These are phyloP conservation scores for Nakaseomyces nivariensis DNA, from an alignment of 1,139 yeast species.

Conservation along the genomic window DNA sequence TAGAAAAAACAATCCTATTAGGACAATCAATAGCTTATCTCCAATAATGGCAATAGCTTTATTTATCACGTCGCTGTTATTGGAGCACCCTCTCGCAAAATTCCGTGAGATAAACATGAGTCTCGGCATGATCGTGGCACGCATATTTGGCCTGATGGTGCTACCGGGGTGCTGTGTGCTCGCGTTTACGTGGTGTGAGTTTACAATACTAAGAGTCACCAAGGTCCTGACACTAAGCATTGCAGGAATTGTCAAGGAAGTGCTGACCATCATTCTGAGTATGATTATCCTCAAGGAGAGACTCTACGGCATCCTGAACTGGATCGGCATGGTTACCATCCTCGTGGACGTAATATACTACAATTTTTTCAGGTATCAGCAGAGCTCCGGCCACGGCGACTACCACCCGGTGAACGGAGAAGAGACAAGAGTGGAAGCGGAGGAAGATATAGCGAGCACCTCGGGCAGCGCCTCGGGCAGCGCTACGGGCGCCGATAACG, in stretches of 20 bases:
- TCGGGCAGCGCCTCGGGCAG: neutral
- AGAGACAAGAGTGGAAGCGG: neutral
- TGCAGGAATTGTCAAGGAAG: conserved; percentile 88
- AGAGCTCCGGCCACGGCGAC: too few species aligned
- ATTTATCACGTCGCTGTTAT: conserved; percentile 34
- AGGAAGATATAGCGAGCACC: too few species aligned
- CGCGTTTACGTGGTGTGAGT: conserved; percentile 84
- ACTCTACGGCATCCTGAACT: conserved; percentile 50
- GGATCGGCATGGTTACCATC: conserved; percentile 70
- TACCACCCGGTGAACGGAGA: neutral
- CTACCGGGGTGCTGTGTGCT: conserved; percentile 85
- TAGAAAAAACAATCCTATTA: conserved; percentile 44
- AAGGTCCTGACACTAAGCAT: conserved; percentile 79
- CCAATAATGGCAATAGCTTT: conserved; percentile 71
- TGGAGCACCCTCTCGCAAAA: conserved; percentile 26
- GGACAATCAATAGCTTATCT: conserved; percentile 72
- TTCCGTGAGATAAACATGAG: neutral
- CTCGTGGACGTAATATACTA: conserved; percentile 72
- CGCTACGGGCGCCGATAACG: neutral
- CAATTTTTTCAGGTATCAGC: conserved; percentile 47
- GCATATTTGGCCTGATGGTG: conserved; percentile 39
- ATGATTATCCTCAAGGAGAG: conserved; percentile 66
- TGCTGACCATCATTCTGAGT: conserved; percentile 68
- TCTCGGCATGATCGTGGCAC: neutral
- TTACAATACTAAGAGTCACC: conserved; percentile 69